Conservation (phyloP, 345 rosid species). For the Aurinia saxatilis region DNA sequence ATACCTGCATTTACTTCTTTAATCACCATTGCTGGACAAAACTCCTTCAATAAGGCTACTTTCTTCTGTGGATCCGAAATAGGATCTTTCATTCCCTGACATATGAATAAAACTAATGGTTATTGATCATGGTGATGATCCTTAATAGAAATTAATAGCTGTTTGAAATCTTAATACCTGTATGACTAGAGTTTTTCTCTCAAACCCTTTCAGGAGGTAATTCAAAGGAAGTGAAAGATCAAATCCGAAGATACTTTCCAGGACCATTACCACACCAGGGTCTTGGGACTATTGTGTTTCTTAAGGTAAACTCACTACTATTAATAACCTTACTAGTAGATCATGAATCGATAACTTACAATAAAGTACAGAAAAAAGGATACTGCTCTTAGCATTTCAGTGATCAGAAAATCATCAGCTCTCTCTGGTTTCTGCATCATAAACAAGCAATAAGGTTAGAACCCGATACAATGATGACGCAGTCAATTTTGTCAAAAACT, state of each 20-base stretch:
- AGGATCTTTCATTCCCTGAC: conserved; percentile 86
- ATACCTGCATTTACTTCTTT: conserved; percentile 68
- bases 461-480: neutral
- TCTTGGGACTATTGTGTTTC: conserved; percentile 51
- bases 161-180: conserved; percentile 41
- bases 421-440: conserved; percentile 55
- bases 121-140: neutral
- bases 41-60: conserved; percentile 54
- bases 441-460: neutral
- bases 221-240: conserved; percentile 80
- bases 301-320: conserved; percentile 37
- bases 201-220: conserved; percentile 51
- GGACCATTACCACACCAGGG: conserved; percentile 71
- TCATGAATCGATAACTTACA: neutral
- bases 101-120: neutral
- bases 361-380: conserved; percentile 34
- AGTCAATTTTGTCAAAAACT: neutral
- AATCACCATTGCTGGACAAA: conserved; percentile 40
- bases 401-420: conserved; percentile 68
- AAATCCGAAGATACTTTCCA: conserved; percentile 78
- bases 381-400: conserved; percentile 92
- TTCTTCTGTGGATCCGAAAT: conserved; percentile 52
- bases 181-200: conserved; percentile 52
- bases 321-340: neutral
- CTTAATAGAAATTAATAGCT: neutral